Conservation (phyloP, 2,329 filamentous ascomycete genomes). For the Pyricularia grisea region DNA sequence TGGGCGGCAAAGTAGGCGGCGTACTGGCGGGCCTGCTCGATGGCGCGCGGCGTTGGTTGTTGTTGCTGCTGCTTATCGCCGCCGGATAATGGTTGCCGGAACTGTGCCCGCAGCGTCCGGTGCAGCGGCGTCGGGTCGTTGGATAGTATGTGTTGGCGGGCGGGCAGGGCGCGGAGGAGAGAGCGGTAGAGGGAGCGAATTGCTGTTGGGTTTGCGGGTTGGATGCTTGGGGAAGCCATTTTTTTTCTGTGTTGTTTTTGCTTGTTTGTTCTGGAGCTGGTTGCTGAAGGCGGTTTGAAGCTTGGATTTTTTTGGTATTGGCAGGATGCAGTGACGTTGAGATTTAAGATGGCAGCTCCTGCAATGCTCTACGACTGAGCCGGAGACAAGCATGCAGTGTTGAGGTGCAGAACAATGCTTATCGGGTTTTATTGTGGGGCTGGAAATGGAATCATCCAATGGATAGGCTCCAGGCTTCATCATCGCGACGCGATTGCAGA, state of each 20-base stretch:
- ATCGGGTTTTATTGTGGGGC: neutral
- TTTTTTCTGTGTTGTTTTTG: constrained; percentile 4
- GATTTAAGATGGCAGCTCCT: neutral
- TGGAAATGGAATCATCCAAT: neutral
- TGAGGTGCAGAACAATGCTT: neutral
- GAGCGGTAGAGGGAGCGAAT: constrained; percentile 78
- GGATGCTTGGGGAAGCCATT: constrained; percentile 12
- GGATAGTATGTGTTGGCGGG: constrained; percentile 46
- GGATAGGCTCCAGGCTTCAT: neutral
- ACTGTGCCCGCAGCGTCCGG: constrained; percentile 54
- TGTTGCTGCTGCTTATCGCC: neutral
- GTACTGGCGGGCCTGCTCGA: constrained; percentile 61
- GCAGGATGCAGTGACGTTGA: neutral
- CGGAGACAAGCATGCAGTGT: neutral
- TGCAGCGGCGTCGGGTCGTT: constrained; percentile 58
- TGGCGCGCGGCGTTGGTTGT: constrained; percentile 11
- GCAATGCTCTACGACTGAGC: neutral
- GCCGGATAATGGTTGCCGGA: constrained; percentile 28
- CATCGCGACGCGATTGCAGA: neutral
- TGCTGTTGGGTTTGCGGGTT: constrained; percentile 27
- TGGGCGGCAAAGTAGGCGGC: constrained; percentile 78
- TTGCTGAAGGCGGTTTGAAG: neutral
- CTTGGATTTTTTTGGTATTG: neutral
- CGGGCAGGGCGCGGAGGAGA: constrained; percentile 80
- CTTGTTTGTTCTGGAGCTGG: neutral